Evolutionary conservation across 179 eudicot species (phyloP).

Genomic region (Silene noctiflora): DNA sequence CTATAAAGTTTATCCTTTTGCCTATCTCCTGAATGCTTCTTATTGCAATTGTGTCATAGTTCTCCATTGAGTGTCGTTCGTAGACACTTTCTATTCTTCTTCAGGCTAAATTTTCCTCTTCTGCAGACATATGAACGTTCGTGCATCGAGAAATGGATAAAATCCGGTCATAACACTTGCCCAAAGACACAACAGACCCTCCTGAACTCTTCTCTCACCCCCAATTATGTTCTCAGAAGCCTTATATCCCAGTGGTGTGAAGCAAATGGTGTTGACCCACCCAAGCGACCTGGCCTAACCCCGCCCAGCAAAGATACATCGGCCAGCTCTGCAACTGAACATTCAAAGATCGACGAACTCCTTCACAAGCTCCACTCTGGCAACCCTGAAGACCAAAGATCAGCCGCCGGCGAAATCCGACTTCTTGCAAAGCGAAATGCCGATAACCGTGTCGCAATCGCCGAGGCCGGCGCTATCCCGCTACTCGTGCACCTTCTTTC

Average conservation of each 20-base stretch:
- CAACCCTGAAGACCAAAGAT: conserved; percentile 63
- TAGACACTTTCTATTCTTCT: not conserved
- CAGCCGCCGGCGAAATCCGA: conserved; percentile 85
- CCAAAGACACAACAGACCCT: conserved; percentile 91
- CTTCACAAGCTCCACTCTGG: conserved; percentile 55
- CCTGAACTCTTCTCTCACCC: conserved; percentile 59
- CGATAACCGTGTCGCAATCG: conserved; percentile 81
- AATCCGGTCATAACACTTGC: conserved; percentile 76
- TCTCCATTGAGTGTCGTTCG: not conserved
- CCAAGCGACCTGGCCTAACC: conserved; percentile 54
- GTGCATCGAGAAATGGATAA: conserved; percentile 90
- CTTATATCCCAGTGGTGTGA: conserved; percentile 97
- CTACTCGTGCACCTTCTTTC: conserved; percentile 59
- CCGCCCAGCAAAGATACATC: conserved; percentile 40
- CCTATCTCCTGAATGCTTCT: not conserved
- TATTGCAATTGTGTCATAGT: not conserved
- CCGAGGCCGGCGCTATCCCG: conserved; percentile 91
- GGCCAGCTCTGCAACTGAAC: conserved; percentile 64
- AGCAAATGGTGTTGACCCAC: conserved; percentile 74
- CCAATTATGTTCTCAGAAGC: conserved; percentile 83
- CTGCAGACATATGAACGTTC: conserved; percentile 85
- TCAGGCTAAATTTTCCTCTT: conserved; percentile 15
- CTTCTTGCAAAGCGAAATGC: conserved; percentile 88
- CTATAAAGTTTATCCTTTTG: not conserved
- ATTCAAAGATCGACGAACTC: conserved; percentile 53